phyloP scores from a whole-genome alignment of 805 yeast genomes.

The Pichia thaimueangensis region DNA sequence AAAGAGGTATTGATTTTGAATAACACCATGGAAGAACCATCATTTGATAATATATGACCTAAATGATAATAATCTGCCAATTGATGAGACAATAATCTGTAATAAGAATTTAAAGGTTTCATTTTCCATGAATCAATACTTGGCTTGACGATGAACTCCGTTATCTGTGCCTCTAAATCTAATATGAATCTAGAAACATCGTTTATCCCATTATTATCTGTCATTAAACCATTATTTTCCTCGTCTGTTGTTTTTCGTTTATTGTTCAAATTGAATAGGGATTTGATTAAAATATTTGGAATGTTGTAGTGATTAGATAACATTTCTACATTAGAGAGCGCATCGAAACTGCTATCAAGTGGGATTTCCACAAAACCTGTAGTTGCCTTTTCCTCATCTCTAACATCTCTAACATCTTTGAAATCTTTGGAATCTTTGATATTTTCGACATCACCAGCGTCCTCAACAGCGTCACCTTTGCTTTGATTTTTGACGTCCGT shows the following conservation, averaged over 20 bases:
- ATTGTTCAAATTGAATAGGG: constrained; percentile 26
- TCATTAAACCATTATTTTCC: not conserved
- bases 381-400: not conserved
- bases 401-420: not conserved
- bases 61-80: constrained; percentile 60
- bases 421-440: not conserved
- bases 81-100: constrained; percentile 61
- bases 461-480: not conserved
- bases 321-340: constrained; percentile 16
- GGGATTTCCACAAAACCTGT: constrained; percentile 6
- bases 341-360: constrained; percentile 9
- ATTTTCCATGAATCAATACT: constrained; percentile 37
- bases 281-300: constrained; percentile 27
- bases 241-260: constrained; percentile 8
- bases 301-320: constrained; percentile 21
- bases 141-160: constrained; percentile 38
- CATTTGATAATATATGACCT: constrained; percentile 50
- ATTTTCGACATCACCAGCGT: not conserved
- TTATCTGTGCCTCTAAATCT: constrained; percentile 41
- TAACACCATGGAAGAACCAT: constrained; percentile 41
- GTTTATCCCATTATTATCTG: constrained; percentile 25
- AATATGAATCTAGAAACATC: constrained; percentile 38
- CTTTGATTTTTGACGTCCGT: too few species aligned
- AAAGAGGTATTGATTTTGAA: constrained; percentile 33
- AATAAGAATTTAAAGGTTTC: constrained; percentile 61